Evolutionary conservation across 208 protist genomes (phyloP).

Genomic region (Herpetomonas samuelpessoai): DNA sequence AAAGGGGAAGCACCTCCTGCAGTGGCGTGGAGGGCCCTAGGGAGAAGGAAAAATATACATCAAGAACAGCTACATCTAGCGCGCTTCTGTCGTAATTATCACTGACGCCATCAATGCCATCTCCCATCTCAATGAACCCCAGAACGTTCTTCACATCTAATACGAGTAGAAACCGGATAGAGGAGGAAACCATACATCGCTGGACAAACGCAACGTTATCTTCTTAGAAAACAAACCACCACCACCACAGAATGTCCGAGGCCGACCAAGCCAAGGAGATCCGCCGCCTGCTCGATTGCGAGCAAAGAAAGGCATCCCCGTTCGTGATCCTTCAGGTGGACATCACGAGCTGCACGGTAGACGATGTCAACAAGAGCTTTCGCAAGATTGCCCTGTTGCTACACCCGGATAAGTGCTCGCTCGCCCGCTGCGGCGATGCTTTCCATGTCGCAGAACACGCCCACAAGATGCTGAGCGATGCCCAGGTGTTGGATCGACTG

Average conservation of each 20-base stretch:
- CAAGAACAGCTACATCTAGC: background rate
- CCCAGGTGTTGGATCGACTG: conserved; percentile 61
- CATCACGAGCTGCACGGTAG: conserved; percentile 47
- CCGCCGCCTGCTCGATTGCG: conserved; percentile 50
- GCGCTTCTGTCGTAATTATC: background rate
- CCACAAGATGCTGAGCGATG: conserved; percentile 73
- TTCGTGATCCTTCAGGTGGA: conserved; percentile 72
- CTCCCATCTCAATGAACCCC: too few species aligned
- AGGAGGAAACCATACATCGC: too few species aligned
- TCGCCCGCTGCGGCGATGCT: conserved; percentile 67
- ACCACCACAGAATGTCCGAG: conserved; percentile 20
- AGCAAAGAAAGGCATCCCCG: conserved; percentile 29
- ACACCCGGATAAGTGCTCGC: conserved; percentile 89
- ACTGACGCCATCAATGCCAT: too few species aligned
- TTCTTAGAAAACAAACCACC: too few species aligned
- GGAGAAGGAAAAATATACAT: too few species aligned
- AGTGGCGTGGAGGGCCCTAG: too few species aligned
- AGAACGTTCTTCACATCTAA: too few species aligned
- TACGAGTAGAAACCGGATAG: too few species aligned
- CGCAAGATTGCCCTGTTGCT: conserved; percentile 77
- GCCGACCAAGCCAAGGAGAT: conserved; percentile 61
- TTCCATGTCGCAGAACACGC: conserved; percentile 83
- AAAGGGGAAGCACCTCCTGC: too few species aligned
- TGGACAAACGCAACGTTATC: too few species aligned
- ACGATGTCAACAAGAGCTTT: conserved; percentile 70